Evolutionary conservation across 106 monocot genomes (phyloP).

Genomic region (Dactylorhiza incarnata): DNA sequence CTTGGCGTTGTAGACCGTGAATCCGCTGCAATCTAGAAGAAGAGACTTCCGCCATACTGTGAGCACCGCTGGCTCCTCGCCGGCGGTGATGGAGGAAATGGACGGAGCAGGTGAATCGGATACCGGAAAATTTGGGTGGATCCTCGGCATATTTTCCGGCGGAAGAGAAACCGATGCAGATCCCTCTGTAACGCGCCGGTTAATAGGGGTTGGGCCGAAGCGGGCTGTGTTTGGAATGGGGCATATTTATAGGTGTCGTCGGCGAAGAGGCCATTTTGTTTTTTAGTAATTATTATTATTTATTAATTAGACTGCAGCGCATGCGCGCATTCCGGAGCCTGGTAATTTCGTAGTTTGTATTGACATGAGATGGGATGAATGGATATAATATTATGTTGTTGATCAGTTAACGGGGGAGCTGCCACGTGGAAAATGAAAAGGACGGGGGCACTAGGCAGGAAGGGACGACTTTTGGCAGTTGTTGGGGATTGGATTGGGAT

Average conservation of each 20-base stretch:
- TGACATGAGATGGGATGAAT: too few relatives aligned
- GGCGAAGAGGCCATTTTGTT: background rate
- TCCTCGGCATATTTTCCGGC: slow-evolving; percentile 33
- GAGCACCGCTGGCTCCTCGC: slow-evolving; percentile 12
- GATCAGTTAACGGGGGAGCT: too few relatives aligned
- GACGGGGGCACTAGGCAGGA: too few relatives aligned
- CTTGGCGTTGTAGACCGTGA: slow-evolving; percentile 44
- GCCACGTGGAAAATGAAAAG: too few relatives aligned
- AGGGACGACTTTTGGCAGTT: too few relatives aligned
- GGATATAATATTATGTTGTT: too few relatives aligned
- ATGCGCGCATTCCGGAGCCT: background rate
- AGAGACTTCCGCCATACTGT: slow-evolving; percentile 69
- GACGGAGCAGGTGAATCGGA: background rate
- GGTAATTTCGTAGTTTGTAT: background rate
- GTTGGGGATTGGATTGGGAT: too few relatives aligned
- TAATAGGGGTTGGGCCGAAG: too few relatives aligned
- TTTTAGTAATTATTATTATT: background rate
- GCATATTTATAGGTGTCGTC: background rate
- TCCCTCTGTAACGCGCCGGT: background rate
- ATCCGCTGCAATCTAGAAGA: slow-evolving; percentile 49
- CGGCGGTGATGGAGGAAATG: slow-evolving; percentile 20
- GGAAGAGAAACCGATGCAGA: background rate
- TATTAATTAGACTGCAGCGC: background rate
- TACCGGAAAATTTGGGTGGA: slow-evolving; percentile 34
- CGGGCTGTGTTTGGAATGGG: too few relatives aligned